A percentile compares a stretch with the other conserved stretches of the same genome.
Evolutionary conservation across 805 yeast species (phyloP).

Genomic region (Cephaloascus fragrans): DNA sequence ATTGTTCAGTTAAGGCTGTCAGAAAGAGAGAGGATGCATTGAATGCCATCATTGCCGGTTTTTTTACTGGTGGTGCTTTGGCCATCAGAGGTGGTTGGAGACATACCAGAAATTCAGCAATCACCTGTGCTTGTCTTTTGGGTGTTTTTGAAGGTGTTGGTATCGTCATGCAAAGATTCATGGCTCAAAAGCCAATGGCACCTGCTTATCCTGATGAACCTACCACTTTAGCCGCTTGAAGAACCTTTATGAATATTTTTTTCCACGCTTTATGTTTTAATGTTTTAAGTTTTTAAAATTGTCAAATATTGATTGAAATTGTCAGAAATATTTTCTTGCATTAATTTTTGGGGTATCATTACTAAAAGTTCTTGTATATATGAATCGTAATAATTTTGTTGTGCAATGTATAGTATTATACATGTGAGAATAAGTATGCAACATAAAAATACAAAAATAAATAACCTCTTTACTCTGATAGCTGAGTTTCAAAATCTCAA

Average conservation of each 20-base stretch:
- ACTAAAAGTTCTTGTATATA: too few relatives aligned
- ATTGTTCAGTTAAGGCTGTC: constrained; percentile 89
- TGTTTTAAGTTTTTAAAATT: constrained; percentile 12
- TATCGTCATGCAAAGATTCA: constrained; percentile 83
- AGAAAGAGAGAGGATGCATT: constrained; percentile 98
- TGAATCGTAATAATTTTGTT: too few relatives aligned
- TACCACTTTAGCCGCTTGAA: constrained; percentile 5
- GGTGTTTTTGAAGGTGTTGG: constrained; percentile 99
- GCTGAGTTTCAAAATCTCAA: too few relatives aligned
- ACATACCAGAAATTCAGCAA: constrained; percentile 93
- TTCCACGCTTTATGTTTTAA: neutral
- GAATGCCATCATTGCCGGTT: constrained; percentile 97
- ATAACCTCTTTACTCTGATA: too few relatives aligned
- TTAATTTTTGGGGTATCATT: too few relatives aligned
- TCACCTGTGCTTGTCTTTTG: constrained; percentile 92
- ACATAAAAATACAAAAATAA: too few relatives aligned
- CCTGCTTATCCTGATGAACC: constrained; percentile 46
- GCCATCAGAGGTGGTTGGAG: constrained; percentile 99
- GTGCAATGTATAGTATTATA: too few relatives aligned
- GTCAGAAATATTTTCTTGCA: too few relatives aligned
- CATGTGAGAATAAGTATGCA: too few relatives aligned
- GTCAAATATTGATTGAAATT: too few relatives aligned
- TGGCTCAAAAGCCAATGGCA: constrained; percentile 73
- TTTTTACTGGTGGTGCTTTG: constrained; percentile 94
- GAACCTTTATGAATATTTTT: neutral